Evolutionary conservation across 176 grass and related monocot species (phyloP), one percentile per base, ranked within the genome.

Genomic region (Aegilops sharonensis): DNA sequence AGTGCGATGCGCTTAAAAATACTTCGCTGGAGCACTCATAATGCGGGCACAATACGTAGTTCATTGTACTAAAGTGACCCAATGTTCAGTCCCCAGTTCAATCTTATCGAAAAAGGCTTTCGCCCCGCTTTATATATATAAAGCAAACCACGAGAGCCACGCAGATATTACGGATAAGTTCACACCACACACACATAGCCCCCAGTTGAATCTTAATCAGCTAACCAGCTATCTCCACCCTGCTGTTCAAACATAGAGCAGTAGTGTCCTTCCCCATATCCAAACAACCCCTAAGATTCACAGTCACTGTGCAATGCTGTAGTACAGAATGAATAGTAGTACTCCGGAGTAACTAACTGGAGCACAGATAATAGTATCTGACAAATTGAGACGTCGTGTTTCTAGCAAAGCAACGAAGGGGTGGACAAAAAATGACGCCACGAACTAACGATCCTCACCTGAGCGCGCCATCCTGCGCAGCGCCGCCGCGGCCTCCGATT

Each of bases 391-490:
- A 37, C 1, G 36, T 37, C 36, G 6, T 8, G 7, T 7, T 7
- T 37, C 6, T 37, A 54, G 48, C 42, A 67, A 31, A 24, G 11
- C 18, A 54, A 54, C 5, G 8, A 40, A 31, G 56, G 12, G 23
- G 17, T 31, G 2, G 31, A 31, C 31, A 31, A 0, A 31, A 31
- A 74, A 70, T 1, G 76, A 79, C 13, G 12, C 54, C 18, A 29
- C 21, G 66, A 50, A 25, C 2, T 2, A 75, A 47, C 64, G 80
- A n/a, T 17, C 78, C 54, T 82, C 82, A 87, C 37, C 65, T 35
- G 85, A 90, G 73, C 90, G 91, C 91, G 79, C 90, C 80, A 90
- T 80, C 82, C 40, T 92, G 81, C 78, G 83, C 57, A 91, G 37
- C 68, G 77, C 80, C 68, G 81, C 72, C 27, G 64, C 90, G 8